Base-by-base conservation (phyloP, 163 green algal genomes). In the Chloroidium sp. region DNA sequence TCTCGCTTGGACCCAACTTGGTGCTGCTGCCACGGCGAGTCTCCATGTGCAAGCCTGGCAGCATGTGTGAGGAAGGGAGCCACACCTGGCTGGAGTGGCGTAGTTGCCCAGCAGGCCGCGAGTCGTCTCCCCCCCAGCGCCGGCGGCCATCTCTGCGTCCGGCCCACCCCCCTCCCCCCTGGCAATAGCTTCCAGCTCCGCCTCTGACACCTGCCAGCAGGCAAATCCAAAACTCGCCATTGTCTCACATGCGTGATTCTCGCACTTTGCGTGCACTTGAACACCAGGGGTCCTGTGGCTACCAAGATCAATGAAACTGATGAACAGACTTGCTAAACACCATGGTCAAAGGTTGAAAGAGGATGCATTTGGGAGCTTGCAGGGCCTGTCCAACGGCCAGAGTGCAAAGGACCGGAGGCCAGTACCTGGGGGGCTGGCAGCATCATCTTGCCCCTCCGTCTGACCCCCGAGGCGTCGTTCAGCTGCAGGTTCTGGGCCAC, bases 121-220 rank as follows among this genome's bases (percentile, higher is more conserved):
- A 4, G 95, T 98, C 10, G 94, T 93, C 10, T 91, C 90, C 10
- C 92, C 91, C 62, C 92, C 92, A 61, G 88, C 91, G 3, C 89
- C 93, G 69, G 90, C 91, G 13, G 81, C 78, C 12, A 86, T 74
- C 2, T 89, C 87, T 10, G 82, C 79, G n/a, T 92, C 89, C 8
- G 89, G 75, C 69, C 82, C 85, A 60, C 85, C 83, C 1, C 86
- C 69, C 1, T 8, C 85, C 76, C 85, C 89, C 69, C 90, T 92
- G 0, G 95, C 94, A 82, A 98, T 95, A 10, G 92, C 86, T 84
- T 95, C 90, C 72, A 98, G 91, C 88, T 98, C 95, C 59, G 88
- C 89, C 76, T 97, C 93, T 3, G 78, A 90, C 61, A 97, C 82
- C 87, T 94, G 85, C 4, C 36, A 36, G 36, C 36, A 36, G 36